Evolutionary conservation across 2,329 filamentous ascomycete species (phyloP).

Genomic region (Paracoccidioides lutzii): DNA sequence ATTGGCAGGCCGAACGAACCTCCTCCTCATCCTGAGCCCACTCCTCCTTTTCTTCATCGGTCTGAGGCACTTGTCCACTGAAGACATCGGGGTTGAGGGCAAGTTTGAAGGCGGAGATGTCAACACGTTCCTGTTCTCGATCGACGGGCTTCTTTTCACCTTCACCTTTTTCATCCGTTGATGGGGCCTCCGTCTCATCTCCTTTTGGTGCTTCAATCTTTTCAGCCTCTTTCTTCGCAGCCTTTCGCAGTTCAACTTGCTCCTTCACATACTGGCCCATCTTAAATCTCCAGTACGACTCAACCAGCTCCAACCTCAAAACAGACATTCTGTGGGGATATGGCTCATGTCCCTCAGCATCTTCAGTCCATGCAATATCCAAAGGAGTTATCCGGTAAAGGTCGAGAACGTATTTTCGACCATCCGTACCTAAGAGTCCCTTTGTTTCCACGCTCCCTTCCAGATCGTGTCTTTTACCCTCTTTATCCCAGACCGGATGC

Average conservation of each 20-base stretch:
- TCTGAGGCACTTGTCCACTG: conserved; percentile 82
- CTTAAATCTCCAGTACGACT: conserved; percentile 70
- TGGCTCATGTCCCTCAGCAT: conserved; percentile 45
- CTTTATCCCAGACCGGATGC: conserved; percentile 97
- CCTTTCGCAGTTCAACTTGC: conserved; percentile 55
- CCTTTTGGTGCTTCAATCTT: conserved; percentile 19
- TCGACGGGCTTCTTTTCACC: conserved; percentile 31
- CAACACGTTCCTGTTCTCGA: conserved; percentile 53
- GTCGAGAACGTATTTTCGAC: conserved; percentile 93
- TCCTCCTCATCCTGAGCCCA: conserved; percentile 75
- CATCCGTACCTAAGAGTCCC: conserved; percentile 90
- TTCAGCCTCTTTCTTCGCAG: conserved; percentile 26
- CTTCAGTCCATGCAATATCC: conserved; percentile 82
- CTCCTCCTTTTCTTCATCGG: conserved; percentile 75
- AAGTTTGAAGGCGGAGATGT: conserved; percentile 77
- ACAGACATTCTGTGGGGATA: conserved; percentile 98
- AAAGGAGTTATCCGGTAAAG: conserved; percentile 88
- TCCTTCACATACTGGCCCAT: conserved; percentile 78
- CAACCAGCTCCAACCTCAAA: conserved; percentile 76
- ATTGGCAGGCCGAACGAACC: conserved; percentile 70
- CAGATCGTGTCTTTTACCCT: conserved; percentile 74
- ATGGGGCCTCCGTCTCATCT: conserved; percentile 11
- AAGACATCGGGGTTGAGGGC: conserved; percentile 90
- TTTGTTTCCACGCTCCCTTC: conserved; percentile 97
- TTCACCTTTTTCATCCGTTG: conserved; percentile 30